Conservation (phyloP, 305 asterid species). For the Fraxinus angustifolia region DNA sequence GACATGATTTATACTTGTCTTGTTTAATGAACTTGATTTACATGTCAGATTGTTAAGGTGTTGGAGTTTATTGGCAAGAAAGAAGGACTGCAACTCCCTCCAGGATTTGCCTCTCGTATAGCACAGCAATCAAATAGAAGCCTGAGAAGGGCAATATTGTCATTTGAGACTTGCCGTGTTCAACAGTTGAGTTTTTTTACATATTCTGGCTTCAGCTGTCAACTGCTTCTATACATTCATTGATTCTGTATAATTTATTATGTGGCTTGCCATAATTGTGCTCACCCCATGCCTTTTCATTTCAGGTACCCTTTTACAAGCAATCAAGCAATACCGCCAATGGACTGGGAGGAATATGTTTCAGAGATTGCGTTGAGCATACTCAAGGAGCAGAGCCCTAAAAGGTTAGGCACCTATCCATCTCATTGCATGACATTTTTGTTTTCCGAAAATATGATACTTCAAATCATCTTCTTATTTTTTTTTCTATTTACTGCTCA, state of each 20-base stretch:
- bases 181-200: slow-evolving; percentile 66
- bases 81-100: slow-evolving; percentile 78
- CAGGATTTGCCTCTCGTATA: slow-evolving; percentile 73
- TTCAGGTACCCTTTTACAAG: slow-evolving; percentile 77
- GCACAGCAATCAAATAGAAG: slow-evolving; percentile 85
- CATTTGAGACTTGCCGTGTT: slow-evolving; percentile 89
- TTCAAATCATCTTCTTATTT: not conserved
- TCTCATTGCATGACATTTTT: slow-evolving; percentile 16
- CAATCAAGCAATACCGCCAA: slow-evolving; percentile 75
- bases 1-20: slow-evolving; percentile 14
- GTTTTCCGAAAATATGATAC: slow-evolving; percentile 7
- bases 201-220: slow-evolving; percentile 6
- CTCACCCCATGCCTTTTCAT: slow-evolving; percentile 20
- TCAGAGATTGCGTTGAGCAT: slow-evolving; percentile 86
- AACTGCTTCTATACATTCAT: slow-evolving; percentile 10
- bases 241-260: slow-evolving; percentile 8
- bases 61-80: slow-evolving; percentile 88
- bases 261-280: not conserved
- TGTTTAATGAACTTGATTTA: slow-evolving; percentile 10
- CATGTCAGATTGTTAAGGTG: slow-evolving; percentile 62
- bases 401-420: slow-evolving; percentile 52
- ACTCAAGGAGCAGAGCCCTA: slow-evolving; percentile 93
- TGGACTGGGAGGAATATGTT: slow-evolving; percentile 98
- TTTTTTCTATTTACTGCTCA: slow-evolving; percentile 6
- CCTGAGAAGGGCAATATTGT: slow-evolving; percentile 84